Evolutionary conservation across 169 alveolate genomes (phyloP).

Genomic region (Theileria parva): DNA sequence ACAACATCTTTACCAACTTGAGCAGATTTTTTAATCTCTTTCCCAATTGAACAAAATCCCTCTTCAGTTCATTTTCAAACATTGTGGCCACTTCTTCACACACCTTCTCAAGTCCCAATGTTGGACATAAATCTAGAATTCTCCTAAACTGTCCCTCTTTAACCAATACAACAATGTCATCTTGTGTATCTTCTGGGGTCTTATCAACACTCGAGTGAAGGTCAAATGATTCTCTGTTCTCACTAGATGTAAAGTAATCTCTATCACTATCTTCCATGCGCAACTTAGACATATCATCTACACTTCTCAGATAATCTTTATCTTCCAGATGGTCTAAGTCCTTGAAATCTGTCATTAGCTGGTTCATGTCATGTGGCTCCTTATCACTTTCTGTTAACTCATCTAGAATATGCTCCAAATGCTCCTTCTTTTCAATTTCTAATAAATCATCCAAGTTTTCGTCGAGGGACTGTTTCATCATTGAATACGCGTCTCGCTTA

Average conservation of each 20-base stretch:
- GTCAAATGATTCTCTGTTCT: conserved; percentile 30
- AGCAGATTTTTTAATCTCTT: neutral
- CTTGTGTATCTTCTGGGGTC: conserved; percentile 1
- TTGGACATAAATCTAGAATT: conserved; percentile 13
- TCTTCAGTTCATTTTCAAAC: neutral
- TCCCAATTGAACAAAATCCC: neutral
- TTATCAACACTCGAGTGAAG: conserved; percentile 27
- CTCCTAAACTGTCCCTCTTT: conserved; percentile 5
- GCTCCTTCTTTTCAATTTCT: neutral
- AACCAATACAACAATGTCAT: conserved; percentile 9
- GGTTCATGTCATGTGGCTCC: conserved; percentile 3
- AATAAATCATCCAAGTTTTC: neutral
- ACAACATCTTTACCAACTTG: conserved; percentile 9
- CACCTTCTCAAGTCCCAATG: conserved; percentile 17
- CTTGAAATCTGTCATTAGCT: neutral
- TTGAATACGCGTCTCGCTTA: neutral
- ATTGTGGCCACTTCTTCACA: neutral
- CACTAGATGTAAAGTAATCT: conserved; percentile 46
- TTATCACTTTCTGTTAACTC: neutral
- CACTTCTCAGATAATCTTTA: conserved; percentile 2
- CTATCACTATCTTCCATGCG: conserved; percentile 41
- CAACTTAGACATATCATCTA: conserved; percentile 23
- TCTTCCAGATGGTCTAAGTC: neutral
- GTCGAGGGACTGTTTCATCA: neutral
- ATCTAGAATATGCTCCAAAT: neutral